Evolutionary conservation across 2,329 filamentous ascomycete species (phyloP), one percentile per base, ranked within the genome.

Genomic region (Nigrospora osmanthi): DNA sequence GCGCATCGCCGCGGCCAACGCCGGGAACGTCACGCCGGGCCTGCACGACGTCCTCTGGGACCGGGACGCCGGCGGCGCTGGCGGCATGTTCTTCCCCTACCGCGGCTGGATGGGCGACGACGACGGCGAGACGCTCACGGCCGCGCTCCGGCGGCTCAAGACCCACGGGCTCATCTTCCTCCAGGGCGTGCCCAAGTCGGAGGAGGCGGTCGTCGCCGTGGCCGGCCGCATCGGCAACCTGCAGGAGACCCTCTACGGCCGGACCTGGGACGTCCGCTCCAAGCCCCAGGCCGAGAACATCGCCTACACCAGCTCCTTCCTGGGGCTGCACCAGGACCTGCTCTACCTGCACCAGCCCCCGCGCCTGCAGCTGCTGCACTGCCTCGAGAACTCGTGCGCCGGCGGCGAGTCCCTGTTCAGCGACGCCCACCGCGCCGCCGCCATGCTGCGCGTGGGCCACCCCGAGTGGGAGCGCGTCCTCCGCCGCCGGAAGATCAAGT

Each of bases 251-350:
- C 93, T 97, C 60, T 97, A 97, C 63, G 93, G 93, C 36, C 72
- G 76, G 54, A 95, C 89, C 0, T 97, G 90, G 81, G 86, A 96
- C 63, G 91, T 97, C 12, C 79, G 81, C 44, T 88, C 83, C 4
- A 85, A 94, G 43, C 83, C 85, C 2, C 64, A 87, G 45, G 88
- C 90, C 19, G 89, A 91, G 59, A 97, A 97, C 60, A 87, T 96
- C 4, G 91, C 93, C 11, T 89, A 97, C 67, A 96, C 91, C 1
- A 83, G 78, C 57, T 76, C 83, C 40, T 83, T 83, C 57, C 80
- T 97, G 1, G 87, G 87, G 14, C 81, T 96, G 40, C 93, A 98
- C 67, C 93, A 95, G 79, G 93, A 97, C 61, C 75, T 97, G 35
- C 74, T 96, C 45, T 97, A 97, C 67, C 84, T 93, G 65, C 69